These are phyloP conservation scores for Hippophae gyantsensis DNA, from an alignment of 306 rosid genomes.

Conservation along the genomic window DNA sequence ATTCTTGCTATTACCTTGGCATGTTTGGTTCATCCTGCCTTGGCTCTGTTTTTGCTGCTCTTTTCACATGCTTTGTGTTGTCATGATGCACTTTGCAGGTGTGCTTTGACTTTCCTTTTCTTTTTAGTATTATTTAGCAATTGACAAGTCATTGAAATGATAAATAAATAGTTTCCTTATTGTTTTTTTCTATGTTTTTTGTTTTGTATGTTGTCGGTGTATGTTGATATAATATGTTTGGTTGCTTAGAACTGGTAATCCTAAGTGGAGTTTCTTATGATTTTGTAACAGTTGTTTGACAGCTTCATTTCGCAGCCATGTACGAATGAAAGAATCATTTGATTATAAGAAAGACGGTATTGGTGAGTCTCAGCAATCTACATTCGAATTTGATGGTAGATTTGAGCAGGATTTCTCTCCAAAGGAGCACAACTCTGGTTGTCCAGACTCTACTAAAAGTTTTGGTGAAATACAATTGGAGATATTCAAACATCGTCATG, in stretches of 20 bases:
- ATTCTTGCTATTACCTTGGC: slow-evolving; percentile 57
- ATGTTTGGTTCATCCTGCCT: slow-evolving; percentile 76
- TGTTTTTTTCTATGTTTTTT: no score
- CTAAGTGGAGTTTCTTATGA: slow-evolving; percentile 31
- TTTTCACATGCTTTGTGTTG: slow-evolving; percentile 67
- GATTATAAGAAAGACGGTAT: slow-evolving; percentile 33
- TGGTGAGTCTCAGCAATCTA: slow-evolving; percentile 30
- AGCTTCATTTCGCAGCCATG: slow-evolving; percentile 67
- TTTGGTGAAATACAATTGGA: slow-evolving; percentile 78
- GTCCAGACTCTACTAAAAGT: slow-evolving; percentile 64
- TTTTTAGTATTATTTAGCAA: no score
- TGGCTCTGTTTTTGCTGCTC: slow-evolving; percentile 65
- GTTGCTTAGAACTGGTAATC: slow-evolving; percentile 13
- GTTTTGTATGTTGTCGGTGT: no score
- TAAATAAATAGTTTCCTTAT: no score
- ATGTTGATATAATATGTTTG: not conserved
- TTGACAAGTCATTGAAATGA: no score
- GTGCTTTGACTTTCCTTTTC: slow-evolving; percentile 1
- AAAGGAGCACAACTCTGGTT: slow-evolving; percentile 40
- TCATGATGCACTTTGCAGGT: slow-evolving; percentile 88
- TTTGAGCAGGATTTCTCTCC: slow-evolving; percentile 36
- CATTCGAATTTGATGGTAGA: slow-evolving; percentile 43
- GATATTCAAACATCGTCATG: slow-evolving; percentile 81
- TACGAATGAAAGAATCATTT: slow-evolving; percentile 34
- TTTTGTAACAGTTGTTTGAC: slow-evolving; percentile 73